Conservation (phyloP, 441 rosid species). For the Corymbia citriodora region DNA sequence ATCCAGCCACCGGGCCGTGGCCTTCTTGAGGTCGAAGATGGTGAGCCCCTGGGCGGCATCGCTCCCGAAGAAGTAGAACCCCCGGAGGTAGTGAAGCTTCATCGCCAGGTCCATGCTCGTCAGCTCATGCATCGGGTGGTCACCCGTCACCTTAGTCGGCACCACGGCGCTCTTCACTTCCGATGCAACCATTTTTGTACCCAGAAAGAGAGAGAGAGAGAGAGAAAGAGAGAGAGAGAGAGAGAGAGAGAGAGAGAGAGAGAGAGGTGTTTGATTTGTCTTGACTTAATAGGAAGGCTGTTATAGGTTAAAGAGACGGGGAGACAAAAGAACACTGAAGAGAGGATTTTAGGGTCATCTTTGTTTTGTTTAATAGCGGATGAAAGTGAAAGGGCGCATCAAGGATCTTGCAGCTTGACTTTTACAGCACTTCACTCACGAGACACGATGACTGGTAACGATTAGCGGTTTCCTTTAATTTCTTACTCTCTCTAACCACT, state of each 20-base stretch:
- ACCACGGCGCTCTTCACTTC: conserved; percentile 20
- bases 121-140: conserved; percentile 25
- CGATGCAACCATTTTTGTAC: neutral
- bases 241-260: neutral
- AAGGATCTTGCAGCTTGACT: neutral
- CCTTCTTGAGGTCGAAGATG: conserved; percentile 26
- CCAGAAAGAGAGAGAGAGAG: neutral
- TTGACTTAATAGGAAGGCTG: neutral
- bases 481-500: neutral
- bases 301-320: neutral
- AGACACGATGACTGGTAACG: neutral
- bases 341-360: neutral
- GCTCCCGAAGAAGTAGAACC: conserved; percentile 43
- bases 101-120: conserved; percentile 50
- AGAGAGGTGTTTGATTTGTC: neutral
- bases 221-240: neutral
- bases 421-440: neutral
- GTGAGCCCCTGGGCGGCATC: conserved; percentile 28
- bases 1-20: conserved; percentile 32
- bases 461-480: neutral
- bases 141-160: conserved; percentile 36
- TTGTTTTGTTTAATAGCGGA: neutral
- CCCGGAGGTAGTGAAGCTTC: conserved; percentile 68
- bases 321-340: neutral
- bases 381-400: neutral